Evolutionary conservation across 371 early-diverging fungal species (phyloP), one percentile per base, ranked within the genome.

Genomic region (Mucor racemosus): DNA sequence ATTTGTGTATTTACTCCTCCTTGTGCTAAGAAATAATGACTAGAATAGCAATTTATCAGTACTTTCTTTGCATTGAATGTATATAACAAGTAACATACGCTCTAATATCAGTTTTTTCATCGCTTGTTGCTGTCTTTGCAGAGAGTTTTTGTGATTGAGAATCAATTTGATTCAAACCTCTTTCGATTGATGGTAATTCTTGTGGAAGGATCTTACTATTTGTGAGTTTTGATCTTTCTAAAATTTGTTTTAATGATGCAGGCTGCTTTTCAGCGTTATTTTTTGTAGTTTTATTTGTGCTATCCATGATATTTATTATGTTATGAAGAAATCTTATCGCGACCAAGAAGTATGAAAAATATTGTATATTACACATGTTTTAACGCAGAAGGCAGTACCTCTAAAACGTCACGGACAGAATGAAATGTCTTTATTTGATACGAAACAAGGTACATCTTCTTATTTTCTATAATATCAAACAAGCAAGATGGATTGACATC

Each of bases 11-110:
- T 74, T 5, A 80, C 80, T 15, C 80, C 78, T n/a, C 74, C 77
- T 48, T 82, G 73, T 11, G 83, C 78, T 17, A 82, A 64, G 34
- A 82, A 79, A 44, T 80, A 80, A 58, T 80, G 80, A 33, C 83
- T 82, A 7, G 1, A 26, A 68, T 38, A 0, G 44, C 46, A 8
- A 17, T 14, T 31, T 33, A 2, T 26, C 17, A 48, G 1, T 42
- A 21, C 5, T 17, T 34, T n/a, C n/a, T 17, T 4, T 14, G 7
- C 5, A 1, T 46, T 17, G 8, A 44, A 14, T 7, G 10, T 33
- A 17, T 26, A 26, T 7, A 35, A 38, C 41, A 38, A 19, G 15
- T 17, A 40, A 54, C 19, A 67, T 77, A 81, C 82, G 79, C 82
- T 72, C 74, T 64, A 36, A 76, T 71, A 65, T 78, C 69, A 14